Evolutionary conservation across 2,329 filamentous ascomycete genomes (phyloP).

Genomic region (Kalaharituber pfeilii): DNA sequence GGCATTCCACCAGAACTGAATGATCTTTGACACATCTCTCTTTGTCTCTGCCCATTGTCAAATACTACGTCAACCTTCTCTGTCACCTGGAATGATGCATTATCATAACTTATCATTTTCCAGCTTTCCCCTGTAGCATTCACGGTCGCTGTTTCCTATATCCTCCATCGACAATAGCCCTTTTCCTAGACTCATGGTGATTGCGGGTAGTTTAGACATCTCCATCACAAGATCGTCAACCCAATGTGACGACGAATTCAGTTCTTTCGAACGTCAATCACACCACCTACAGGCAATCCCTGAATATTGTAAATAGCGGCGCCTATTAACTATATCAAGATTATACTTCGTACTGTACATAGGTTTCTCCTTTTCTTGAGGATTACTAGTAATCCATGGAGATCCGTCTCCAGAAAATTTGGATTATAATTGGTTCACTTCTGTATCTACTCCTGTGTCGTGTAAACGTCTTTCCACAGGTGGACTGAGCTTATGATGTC

Average conservation of each 20-base stretch:
- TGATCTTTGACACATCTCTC: too few relatives aligned
- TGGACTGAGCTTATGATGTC: background rate
- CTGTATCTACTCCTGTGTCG: background rate
- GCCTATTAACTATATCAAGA: background rate
- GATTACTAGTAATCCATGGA: too few relatives aligned
- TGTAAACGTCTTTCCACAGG: background rate
- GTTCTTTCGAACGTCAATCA: constrained; percentile 1
- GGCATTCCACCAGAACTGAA: too few relatives aligned
- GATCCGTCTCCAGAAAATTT: constrained; percentile 1
- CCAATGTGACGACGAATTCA: background rate
- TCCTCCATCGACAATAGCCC: too few relatives aligned
- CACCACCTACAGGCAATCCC: background rate
- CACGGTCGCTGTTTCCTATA: too few relatives aligned
- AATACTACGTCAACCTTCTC: too few relatives aligned
- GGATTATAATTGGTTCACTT: background rate
- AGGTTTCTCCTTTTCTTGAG: too few relatives aligned
- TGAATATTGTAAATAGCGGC: background rate
- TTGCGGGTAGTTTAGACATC: background rate
- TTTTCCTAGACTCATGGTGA: too few relatives aligned
- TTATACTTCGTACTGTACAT: background rate
- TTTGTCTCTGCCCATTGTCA: too few relatives aligned
- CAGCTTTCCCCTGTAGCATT: too few relatives aligned
- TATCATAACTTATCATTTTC: too few relatives aligned
- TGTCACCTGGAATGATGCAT: too few relatives aligned
- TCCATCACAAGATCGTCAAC: background rate